Base-by-base conservation (phyloP, 306 rosid genomes). In the Argentina anserina region DNA sequence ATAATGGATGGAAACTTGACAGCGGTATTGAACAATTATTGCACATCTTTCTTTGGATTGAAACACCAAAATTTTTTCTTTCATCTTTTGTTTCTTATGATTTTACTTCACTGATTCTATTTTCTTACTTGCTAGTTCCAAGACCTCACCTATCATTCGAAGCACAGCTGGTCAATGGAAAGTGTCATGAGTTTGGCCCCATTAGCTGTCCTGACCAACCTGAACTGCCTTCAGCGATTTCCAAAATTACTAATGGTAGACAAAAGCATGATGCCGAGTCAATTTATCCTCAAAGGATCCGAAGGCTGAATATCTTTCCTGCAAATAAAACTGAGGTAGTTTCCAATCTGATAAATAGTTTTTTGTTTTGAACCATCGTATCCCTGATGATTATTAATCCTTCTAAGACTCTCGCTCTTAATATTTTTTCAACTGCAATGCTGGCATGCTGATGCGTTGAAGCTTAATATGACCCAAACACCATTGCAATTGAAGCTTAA, bases 121-220 rank as follows among this genome's bases (percentile, higher is more conserved):
- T 68, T 53, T 74, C 78, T 82, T 67, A 45, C 69, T 80, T 84
- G 85, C 69, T 80, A 94, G 99, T 89, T 83, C 96, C 96, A 40
- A 89, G 97, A 77, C 92, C 96, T 74, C 99, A 94, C 85, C 92
- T 94, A 77, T 88, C 92, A 71, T 94, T 94, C 85, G 99, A 94
- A 90, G 96, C 97, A 70, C 97, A 94, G 80, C 83, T 94, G 60
- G 97, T 94, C 76, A 86, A 87, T 66, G 99, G 99, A 72, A 94
- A 84, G 85, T 89, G 92, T 71, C 96, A 91, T 61, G 92, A 89
- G 63, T 88, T 94, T 71, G 93, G 87, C 65, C 77, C 90, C 69
- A 80, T 94, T 73, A 87, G 81, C 82, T 94, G 96, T 78, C 92
- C 97, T 49, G 84, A 75, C 81, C 83, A 88, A 77, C 92, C 95